A percentile compares a stretch with the other conserved stretches of the same genome.
These are phyloP conservation scores for Picochlorum costavermella DNA, from an alignment of 139 green algal genomes.

Conservation along the genomic window DNA sequence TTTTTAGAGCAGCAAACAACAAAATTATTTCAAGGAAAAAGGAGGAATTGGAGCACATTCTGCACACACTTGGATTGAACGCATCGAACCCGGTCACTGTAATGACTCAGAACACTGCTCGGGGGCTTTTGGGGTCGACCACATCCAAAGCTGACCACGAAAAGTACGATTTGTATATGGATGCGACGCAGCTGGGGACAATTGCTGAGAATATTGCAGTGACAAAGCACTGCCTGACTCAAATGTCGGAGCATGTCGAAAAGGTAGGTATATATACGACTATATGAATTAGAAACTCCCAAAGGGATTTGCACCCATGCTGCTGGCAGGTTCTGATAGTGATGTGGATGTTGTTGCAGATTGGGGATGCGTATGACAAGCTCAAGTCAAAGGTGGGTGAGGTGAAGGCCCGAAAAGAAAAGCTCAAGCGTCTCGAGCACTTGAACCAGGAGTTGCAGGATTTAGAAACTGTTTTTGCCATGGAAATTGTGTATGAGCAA, in stretches of 20 bases:
- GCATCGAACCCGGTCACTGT: constrained; percentile 34
- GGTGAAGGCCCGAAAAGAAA: not conserved
- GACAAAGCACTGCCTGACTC: constrained; percentile 11
- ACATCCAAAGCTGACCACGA: constrained; percentile 22
- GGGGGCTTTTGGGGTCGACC: constrained; percentile 47
- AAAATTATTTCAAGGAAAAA: constrained; percentile 8
- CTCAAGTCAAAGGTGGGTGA: not conserved
- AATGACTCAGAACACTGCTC: constrained; percentile 42
- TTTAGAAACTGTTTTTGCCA: not conserved
- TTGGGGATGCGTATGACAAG: not conserved
- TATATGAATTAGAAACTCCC: not conserved
- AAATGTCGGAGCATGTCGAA: constrained; percentile 11
- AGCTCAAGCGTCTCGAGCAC: constrained; percentile 1
- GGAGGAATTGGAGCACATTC: constrained; percentile 31
- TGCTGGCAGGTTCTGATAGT: no score
- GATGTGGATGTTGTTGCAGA: not conserved
- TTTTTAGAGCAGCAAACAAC: constrained; percentile 20
- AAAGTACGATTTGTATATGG: constrained; percentile 68
- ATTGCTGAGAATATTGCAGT: constrained; percentile 17
- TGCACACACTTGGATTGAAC: constrained; percentile 28
- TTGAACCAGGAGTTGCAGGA: constrained; percentile 1
- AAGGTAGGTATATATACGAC: not conserved
- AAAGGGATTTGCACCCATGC: no score
- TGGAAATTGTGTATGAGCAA: not conserved
- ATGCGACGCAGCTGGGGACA: constrained; percentile 45